Base-by-base conservation (phyloP, 2,329 filamentous ascomycete species). In the Alternaria hordeiaustralica region DNA sequence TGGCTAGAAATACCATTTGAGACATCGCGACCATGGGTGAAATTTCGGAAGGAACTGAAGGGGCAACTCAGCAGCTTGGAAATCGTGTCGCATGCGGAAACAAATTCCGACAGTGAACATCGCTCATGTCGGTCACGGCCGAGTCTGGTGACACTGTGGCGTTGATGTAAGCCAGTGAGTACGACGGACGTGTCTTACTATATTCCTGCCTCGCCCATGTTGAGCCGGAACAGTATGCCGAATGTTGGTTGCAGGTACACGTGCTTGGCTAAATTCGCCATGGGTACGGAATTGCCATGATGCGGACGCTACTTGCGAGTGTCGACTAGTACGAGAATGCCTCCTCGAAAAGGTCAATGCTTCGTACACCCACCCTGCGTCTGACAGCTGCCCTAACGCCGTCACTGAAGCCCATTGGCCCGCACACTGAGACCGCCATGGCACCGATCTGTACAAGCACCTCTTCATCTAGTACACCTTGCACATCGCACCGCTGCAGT, bases 361-460 rank as follows among this genome's bases (percentile, higher is more conserved):
- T 87, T 55, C 87, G 87, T 53, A 84, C 78, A 66, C 88, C 84
- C 72, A 91, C 88, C 68, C 87, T 84, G 44, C 82, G 83, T 61
- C 91, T 84, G 44, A 90, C 88, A 15, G 88, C 89, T 55, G 83
- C 82, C 55, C 91, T 83, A 23, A 93, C 90, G 78, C 92, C 90
- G 70, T 93, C 91, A 66, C 87, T 90, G 58, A 93, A 83, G 13
- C 87, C 85, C 50, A 90, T 91, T 5, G 89, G 89, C 2, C 91
- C 91, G 74, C 91, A 93, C 2, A 93, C 90, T 10, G 90, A 90
- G 33, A 97, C 93, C 9, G 87, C 91, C 91, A 97, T 95, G 49
- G 93, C 92, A 5, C 94, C 95, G 55, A 92, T 82, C 78, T 95
- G 92, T 70, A 90, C 87, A 70, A 89, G 85, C 2, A 93, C 89